Percentiles rank a stretch among this genome's conserved stretches.
Conservation (phyloP, 106 monocot genomes). For the Acanthochlamys bracteata region DNA sequence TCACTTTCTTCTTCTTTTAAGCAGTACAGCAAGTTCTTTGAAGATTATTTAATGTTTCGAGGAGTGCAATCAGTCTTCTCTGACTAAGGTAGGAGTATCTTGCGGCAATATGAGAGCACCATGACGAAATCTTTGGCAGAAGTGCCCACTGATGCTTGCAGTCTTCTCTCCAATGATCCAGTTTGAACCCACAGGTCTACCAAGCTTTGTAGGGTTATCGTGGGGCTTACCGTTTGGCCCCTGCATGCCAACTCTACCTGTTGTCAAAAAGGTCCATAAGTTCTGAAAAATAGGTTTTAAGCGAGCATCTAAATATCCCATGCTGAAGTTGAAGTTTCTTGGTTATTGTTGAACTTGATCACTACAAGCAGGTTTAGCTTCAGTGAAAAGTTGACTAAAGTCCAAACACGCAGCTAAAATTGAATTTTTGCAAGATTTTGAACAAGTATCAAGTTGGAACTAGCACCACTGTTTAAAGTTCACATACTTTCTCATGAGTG, state of each 20-base stretch:
- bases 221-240: slow-evolving; percentile 2
- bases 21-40: not conserved
- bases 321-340: not conserved
- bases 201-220: not conserved
- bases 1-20: too few relatives aligned
- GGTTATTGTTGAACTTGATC: too few relatives aligned
- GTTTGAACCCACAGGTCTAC: slow-evolving; percentile 2
- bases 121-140: slow-evolving; percentile 9
- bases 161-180: slow-evolving; percentile 1
- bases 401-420: too few relatives aligned
- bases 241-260: slow-evolving; percentile 6
- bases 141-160: slow-evolving; percentile 1
- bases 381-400: too few relatives aligned
- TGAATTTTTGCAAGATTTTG: too few relatives aligned
- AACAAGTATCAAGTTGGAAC: too few relatives aligned
- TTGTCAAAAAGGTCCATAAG: not conserved
- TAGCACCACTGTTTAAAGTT: too few relatives aligned
- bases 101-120: slow-evolving; percentile 1
- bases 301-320: not conserved
- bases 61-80: not conserved
- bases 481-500: too few relatives aligned
- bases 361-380: too few relatives aligned
- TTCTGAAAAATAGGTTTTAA: not conserved
- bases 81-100: not conserved
- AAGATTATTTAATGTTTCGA: not conserved